Conservation (phyloP, 1,139 yeast species). For the Magnusiomyces paraingens region DNA sequence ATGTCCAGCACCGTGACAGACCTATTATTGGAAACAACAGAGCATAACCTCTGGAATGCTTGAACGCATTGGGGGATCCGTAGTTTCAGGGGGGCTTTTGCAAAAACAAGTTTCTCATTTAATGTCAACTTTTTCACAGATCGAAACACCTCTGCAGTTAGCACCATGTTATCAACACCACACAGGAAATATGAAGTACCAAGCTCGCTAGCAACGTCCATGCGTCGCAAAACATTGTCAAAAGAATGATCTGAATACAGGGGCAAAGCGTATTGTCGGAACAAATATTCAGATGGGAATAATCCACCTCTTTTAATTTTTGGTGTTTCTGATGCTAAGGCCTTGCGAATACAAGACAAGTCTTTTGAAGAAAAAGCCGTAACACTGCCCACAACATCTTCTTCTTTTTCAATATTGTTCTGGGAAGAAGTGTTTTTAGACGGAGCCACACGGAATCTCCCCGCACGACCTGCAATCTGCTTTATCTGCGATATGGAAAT, state of each 20-base stretch:
- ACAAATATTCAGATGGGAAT: conserved; percentile 28
- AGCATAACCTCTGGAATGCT: conserved; percentile 29
- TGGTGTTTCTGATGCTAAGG: conserved; percentile 28
- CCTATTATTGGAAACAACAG: conserved; percentile 27
- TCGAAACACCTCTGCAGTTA: conserved; percentile 26
- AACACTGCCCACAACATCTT: conserved; percentile 30
- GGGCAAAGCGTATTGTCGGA: conserved; percentile 23
- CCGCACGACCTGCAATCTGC: conserved; percentile 97
- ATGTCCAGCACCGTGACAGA: conserved; percentile 28
- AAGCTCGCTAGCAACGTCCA: conserved; percentile 20
- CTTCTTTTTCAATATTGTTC: conserved; percentile 17
- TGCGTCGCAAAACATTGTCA: conserved; percentile 20
- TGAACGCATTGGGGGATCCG: conserved; percentile 15
- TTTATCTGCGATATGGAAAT: conserved; percentile 54
- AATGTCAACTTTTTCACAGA: conserved; percentile 28
- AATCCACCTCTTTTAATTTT: conserved; percentile 25
- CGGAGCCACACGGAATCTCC: conserved; percentile 48
- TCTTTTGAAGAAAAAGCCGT: conserved; percentile 28
- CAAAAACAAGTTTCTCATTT: conserved; percentile 28
- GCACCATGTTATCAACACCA: conserved; percentile 23
- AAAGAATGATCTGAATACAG: conserved; percentile 20
- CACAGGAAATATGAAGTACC: conserved; percentile 21
- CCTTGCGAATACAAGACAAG: conserved; percentile 26
- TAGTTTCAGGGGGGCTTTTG: conserved; percentile 33
- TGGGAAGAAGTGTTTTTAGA: conserved; percentile 13